These are phyloP conservation scores for Fagus sylvatica DNA, from an alignment of 306 rosid genomes.

Conservation along the genomic window DNA sequence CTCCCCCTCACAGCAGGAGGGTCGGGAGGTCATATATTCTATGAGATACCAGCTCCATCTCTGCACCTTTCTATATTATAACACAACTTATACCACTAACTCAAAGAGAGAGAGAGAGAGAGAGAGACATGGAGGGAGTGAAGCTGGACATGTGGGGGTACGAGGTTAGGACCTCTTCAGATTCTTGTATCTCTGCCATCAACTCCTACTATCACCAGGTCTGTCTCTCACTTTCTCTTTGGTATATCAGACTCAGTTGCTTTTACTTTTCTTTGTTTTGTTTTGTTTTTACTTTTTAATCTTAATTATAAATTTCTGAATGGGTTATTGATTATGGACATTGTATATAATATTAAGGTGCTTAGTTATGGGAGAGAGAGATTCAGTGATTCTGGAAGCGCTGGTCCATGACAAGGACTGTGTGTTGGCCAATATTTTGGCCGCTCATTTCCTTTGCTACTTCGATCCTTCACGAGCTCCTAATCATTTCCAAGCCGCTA, in stretches of 20 bases:
- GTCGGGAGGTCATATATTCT: too few relatives aligned
- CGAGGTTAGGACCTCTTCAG: slow-evolving; percentile 64
- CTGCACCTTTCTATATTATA: not conserved
- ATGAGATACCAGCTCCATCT: not conserved
- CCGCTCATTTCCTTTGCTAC: slow-evolving; percentile 52
- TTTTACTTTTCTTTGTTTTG: not conserved
- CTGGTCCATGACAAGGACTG: slow-evolving; percentile 58
- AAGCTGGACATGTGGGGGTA: slow-evolving; percentile 70
- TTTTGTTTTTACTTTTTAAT: too few relatives aligned
- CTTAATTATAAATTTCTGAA: slow-evolving; percentile 6
- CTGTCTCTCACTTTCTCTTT: not conserved
- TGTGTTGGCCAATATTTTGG: slow-evolving; percentile 79
- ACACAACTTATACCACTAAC: not conserved
- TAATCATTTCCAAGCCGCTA: slow-evolving; percentile 53
- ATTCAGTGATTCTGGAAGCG: slow-evolving; percentile 76
- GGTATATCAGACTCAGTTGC: not conserved
- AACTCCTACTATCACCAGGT: slow-evolving; percentile 77
- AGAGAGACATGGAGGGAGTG: slow-evolving; percentile 44
- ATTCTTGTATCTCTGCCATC: slow-evolving; percentile 70
- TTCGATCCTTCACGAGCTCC: slow-evolving; percentile 54
- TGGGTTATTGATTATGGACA: slow-evolving; percentile 23
- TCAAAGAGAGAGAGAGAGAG: not conserved
- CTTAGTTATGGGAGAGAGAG: slow-evolving; percentile 70
- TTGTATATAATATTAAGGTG: slow-evolving; percentile 38
- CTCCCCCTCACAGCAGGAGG: too few relatives aligned